These are phyloP conservation scores for Tillandsia fasciculata DNA, from an alignment of 176 grass and related monocot genomes.

Conservation along the genomic window DNA sequence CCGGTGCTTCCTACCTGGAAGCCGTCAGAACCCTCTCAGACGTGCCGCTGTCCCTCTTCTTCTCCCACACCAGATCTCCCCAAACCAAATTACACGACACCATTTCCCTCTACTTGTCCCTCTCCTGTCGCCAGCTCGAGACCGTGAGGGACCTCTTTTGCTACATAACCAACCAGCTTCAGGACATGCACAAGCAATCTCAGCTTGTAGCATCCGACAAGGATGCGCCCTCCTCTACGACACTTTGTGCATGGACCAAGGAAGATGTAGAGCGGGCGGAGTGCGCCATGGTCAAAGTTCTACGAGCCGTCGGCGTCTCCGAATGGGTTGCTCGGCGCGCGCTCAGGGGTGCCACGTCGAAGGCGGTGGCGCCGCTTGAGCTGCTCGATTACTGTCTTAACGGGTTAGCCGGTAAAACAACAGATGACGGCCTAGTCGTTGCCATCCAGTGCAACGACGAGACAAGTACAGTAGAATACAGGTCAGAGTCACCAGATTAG, in stretches of 20 bases:
- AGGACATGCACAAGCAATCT: constrained; percentile 21
- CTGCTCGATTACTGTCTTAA: constrained; percentile 68
- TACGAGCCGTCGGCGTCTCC: constrained; percentile 37
- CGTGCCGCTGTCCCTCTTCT: constrained; percentile 49
- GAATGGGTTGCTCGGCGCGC: constrained; percentile 80
- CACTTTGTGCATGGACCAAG: constrained; percentile 36
- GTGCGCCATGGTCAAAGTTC: constrained; percentile 56
- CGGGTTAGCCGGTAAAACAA: constrained; percentile 43
- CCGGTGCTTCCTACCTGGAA: constrained; percentile 47
- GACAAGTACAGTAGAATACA: constrained; percentile 77
- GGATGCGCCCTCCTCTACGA: constrained; percentile 13
- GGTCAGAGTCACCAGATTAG: constrained; percentile 21
- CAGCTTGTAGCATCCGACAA: constrained; percentile 4
- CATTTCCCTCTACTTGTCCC: constrained; percentile 58
- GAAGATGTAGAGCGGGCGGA: constrained; percentile 39
- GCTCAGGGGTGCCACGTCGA: constrained; percentile 59
- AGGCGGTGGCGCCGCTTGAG: constrained; percentile 44
- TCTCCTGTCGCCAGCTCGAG: constrained; percentile 43
- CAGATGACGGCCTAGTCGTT: constrained; percentile 45
- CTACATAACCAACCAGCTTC: constrained; percentile 48
- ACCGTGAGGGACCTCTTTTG: constrained; percentile 60
- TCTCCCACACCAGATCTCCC: constrained; percentile 26
- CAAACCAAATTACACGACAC: constrained; percentile 56
- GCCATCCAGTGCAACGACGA: constrained; percentile 62
- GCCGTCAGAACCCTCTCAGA: constrained; percentile 61